Conservation (phyloP, 176 grass and related monocot species). For the Poa pratensis region DNA sequence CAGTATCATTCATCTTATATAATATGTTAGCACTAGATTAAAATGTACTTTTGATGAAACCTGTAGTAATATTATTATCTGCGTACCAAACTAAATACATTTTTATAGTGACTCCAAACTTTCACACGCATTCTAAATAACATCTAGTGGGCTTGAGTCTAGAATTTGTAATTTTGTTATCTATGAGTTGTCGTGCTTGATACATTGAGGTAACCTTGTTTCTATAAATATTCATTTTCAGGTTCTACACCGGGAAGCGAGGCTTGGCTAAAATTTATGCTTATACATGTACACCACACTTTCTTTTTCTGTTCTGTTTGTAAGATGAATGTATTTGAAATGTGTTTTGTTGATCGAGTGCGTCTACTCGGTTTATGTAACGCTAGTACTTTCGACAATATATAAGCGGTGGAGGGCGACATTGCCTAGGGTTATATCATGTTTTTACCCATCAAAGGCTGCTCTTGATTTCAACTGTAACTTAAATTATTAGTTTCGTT, state of each 20-base stretch:
- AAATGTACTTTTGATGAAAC: background rate
- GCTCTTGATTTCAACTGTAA: background rate
- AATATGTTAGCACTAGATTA: background rate
- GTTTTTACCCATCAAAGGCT: background rate
- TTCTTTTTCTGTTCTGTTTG: constrained; percentile 12
- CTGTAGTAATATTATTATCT: background rate
- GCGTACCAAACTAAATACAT: background rate
- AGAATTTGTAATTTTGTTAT: background rate
- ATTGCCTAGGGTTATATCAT: background rate
- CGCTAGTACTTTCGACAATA: constrained; percentile 18
- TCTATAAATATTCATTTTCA: constrained; percentile 38
- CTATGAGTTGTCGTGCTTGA: background rate
- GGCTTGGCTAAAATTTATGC: constrained; percentile 59
- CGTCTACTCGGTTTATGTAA: constrained; percentile 41
- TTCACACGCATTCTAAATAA: background rate
- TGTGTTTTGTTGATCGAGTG: background rate
- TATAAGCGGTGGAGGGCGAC: background rate
- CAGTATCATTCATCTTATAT: background rate
- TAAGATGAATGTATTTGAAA: constrained; percentile 25
- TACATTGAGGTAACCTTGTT: constrained; percentile 19
- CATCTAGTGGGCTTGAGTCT: background rate
- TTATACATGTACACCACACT: constrained; percentile 20
- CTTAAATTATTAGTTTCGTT: background rate
- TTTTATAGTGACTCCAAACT: background rate
- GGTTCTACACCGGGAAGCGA: constrained; percentile 71